A percentile compares a stretch with the other conserved stretches of the same genome.
Conservation (phyloP, 2,329 filamentous ascomycete genomes). For the Botrytis medusae region DNA sequence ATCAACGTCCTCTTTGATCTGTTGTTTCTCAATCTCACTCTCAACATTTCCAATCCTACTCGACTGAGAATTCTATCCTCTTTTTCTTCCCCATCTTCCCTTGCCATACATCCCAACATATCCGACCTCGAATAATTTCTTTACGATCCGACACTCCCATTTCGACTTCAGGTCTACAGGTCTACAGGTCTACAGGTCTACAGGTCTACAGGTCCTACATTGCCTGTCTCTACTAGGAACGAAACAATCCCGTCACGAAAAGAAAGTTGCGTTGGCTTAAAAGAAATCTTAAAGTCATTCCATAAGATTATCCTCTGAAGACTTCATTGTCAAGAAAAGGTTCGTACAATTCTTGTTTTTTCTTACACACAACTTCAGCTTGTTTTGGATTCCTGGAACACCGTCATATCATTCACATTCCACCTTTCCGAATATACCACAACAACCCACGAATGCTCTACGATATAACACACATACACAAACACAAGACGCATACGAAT, state of each 20-base stretch:
- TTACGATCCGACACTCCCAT: not conserved
- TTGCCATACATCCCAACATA: not conserved
- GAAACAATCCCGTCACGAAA: not conserved
- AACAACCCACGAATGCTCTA: not conserved
- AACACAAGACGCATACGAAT: not conserved
- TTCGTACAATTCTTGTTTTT: slow-evolving; percentile 2
- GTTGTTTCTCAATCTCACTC: not conserved
- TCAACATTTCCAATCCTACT: not conserved
- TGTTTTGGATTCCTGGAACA: slow-evolving; percentile 13
- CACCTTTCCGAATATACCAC: slow-evolving; percentile 3
- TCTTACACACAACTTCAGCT: not conserved
- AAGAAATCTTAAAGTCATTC: not conserved
- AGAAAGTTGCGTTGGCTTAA: not conserved
- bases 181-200: not conserved
- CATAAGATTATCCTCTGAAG: slow-evolving; percentile 9
- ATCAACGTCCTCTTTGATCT: not conserved
- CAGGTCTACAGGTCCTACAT: slow-evolving; percentile 4
- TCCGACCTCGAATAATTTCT: not conserved
- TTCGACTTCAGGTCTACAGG: not conserved
- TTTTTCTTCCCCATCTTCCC: not conserved
- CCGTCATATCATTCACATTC: slow-evolving; percentile 12
- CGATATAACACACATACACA: not conserved
- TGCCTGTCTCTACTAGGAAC: not conserved
- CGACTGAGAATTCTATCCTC: not conserved
- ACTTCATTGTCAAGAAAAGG: slow-evolving; percentile 22